Base-by-base conservation (phyloP, 371 early-diverging fungal species). In the Mortierella sp. region DNA sequence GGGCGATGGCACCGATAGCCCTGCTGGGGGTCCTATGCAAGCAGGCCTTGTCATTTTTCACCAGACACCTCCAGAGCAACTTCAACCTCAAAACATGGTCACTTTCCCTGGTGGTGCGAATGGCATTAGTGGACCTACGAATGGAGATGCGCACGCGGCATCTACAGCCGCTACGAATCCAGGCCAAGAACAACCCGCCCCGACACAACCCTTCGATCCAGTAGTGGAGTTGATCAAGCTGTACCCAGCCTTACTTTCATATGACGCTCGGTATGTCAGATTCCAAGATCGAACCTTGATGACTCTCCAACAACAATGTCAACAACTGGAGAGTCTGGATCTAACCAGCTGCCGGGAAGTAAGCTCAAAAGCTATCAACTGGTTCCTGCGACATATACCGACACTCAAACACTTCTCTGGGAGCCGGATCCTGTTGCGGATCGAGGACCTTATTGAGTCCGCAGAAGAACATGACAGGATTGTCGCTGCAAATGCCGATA, bases 191-290 rank as follows among this genome's bases (percentile, higher is more conserved):
- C 55, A 55, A 5, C 30, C 22, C 35, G 11, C 24, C 12, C 62
- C 40, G 22, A 37, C 5, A 32, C 28, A 9, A 40, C 67, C 58
- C 6, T 73, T 49, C 26, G 70, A 70, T 49, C 70, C 75, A 10
- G 66, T 70, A 4, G 52, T 64, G 11, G 70, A 66, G 28, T 35
- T 75, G 47, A 66, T 75, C 62, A 61, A 66, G 22, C 20, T 66
- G 20, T 70, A 24, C 32, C 76, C 67, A 5, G 65, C 32, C 5
- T 28, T 75, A 40, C 18, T 52, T 16, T 75, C 75, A 2, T 75
- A 70, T 37, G 66, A 70, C 24, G 76, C 76, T 12, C 61, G 70
- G 3, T 75, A 66, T 58, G 76, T 75, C 32, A 62, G 62, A 18
- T 75, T 75, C 37, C 76, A 70, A 37, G 70, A 75, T 47, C 63